Conservation (phyloP, 208 protist species). For the Naegleria lovaniensis region DNA sequence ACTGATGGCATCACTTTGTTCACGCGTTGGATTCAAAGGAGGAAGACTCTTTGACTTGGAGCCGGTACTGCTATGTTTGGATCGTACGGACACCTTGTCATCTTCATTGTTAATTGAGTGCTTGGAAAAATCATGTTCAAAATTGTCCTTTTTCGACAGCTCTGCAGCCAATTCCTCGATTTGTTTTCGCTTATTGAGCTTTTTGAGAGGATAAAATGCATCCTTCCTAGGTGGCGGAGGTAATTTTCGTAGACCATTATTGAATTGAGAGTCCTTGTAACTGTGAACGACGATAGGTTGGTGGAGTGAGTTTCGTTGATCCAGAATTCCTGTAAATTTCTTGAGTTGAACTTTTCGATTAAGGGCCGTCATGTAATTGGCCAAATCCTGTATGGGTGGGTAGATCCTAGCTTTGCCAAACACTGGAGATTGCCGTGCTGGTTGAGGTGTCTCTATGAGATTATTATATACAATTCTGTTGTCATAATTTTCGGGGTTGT, state of each 20-base stretch:
- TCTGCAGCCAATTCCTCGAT: not conserved
- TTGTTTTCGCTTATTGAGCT: not conserved
- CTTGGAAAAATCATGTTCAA: not conserved
- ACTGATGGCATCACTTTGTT: not conserved
- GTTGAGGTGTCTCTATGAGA: not conserved
- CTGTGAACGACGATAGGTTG: not conserved
- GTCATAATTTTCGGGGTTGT: not conserved
- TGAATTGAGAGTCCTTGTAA: slow-evolving; percentile 13
- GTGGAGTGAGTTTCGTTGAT: not conserved
- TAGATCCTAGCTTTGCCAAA: not conserved
- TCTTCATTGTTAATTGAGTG: not conserved
- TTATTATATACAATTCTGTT: not conserved
- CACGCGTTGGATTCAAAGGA: not conserved
- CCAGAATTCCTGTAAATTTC: not conserved
- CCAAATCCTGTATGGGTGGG: not conserved
- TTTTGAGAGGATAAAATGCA: not conserved
- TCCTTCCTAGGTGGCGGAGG: not conserved
- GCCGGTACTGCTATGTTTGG: not conserved
- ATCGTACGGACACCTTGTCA: not conserved
- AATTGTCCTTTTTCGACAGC: not conserved
- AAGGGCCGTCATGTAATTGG: not conserved
- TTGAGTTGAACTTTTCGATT: not conserved
- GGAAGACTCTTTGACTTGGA: not conserved
- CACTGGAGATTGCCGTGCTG: too few relatives aligned
- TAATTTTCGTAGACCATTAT: not conserved